A percentile compares a stretch with the other conserved stretches of the same genome.
Evolutionary conservation across 1,284 basidiomycete species (phyloP).

Genomic region (Ceratorhiza oryzae-sativae): DNA sequence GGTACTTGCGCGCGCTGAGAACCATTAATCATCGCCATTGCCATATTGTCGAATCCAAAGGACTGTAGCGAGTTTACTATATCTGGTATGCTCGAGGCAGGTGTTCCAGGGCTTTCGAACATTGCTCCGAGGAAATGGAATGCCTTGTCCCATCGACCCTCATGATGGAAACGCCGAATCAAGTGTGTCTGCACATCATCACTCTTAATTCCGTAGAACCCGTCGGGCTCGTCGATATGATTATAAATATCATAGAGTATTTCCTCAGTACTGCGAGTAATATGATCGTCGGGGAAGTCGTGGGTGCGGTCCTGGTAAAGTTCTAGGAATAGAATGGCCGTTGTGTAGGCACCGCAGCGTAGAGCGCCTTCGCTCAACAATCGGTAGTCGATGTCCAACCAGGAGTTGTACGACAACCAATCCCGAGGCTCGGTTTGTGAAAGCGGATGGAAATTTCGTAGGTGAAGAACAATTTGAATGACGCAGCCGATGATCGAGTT

Average conservation of each 20-base stretch:
- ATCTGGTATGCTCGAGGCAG: conserved; percentile 57
- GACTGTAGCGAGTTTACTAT: conserved; percentile 80
- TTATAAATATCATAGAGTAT: conserved; percentile 91
- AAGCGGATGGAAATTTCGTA: conserved; percentile 66
- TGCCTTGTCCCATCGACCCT: conserved; percentile 89
- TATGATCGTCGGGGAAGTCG: conserved; percentile 47
- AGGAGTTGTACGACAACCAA: conserved; percentile 74
- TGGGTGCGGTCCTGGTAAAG: conserved; percentile 52
- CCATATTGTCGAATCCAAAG: conserved; percentile 87
- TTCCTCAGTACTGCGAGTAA: conserved; percentile 56
- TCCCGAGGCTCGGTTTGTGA: conserved; percentile 55
- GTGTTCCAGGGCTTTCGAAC: conserved; percentile 64
- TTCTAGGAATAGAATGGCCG: conserved; percentile 89
- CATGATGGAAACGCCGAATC: conserved; percentile 87
- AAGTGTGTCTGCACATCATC: conserved; percentile 78
- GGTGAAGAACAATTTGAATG: conserved; percentile 80
- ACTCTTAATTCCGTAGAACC: conserved; percentile 89
- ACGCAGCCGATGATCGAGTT: conserved; percentile 66
- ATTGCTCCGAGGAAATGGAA: conserved; percentile 89
- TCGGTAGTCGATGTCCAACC: conserved; percentile 81
- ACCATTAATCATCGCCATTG: conserved; percentile 65
- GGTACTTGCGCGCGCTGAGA: conserved; percentile 49
- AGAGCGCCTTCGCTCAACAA: conserved; percentile 79
- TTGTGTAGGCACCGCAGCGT: conserved; percentile 82
- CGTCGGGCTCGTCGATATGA: conserved; percentile 96